phyloP scores from a whole-genome alignment of 257 asterid species.

The Ballota nigra region DNA sequence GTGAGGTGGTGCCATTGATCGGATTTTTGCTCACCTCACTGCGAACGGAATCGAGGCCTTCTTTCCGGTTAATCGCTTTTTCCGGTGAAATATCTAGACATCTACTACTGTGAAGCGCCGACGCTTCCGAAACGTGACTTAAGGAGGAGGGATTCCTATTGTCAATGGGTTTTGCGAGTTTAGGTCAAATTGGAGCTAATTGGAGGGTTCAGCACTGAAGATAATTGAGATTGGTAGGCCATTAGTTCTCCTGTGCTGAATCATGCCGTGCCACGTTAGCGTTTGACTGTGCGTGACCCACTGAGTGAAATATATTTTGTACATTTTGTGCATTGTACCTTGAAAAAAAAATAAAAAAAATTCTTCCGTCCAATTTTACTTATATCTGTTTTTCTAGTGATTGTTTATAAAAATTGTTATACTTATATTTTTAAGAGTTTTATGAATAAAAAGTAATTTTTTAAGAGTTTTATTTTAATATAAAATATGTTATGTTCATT shows the following conservation, averaged over 20 bases:
- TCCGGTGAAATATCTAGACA: constrained; percentile 9
- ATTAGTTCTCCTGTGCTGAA: neutral
- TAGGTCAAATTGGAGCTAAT: constrained; percentile 22
- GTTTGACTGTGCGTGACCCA: too few relatives aligned
- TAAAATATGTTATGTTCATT: too few relatives aligned
- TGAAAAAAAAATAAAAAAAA: too few relatives aligned
- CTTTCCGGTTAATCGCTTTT: neutral
- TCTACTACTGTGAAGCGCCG: neutral
- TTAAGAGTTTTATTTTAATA: too few relatives aligned
- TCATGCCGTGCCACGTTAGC: constrained; percentile 15
- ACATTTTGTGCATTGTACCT: neutral
- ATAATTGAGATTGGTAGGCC: neutral
- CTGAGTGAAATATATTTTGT: too few relatives aligned
- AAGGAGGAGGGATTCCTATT: neutral
- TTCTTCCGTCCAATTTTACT: too few relatives aligned
- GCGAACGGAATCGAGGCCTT: neutral
- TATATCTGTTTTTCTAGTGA: too few relatives aligned
- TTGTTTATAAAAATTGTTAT: too few relatives aligned
- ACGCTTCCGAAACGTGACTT: neutral
- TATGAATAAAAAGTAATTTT: too few relatives aligned
- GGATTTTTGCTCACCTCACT: constrained; percentile 12
- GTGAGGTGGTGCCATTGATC: constrained; percentile 63
- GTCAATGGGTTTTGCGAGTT: neutral
- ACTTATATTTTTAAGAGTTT: too few relatives aligned
- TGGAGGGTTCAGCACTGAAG: constrained; percentile 14